Base-by-base conservation (phyloP, 805 yeast genomes). In the Candida silvicultrix region DNA sequence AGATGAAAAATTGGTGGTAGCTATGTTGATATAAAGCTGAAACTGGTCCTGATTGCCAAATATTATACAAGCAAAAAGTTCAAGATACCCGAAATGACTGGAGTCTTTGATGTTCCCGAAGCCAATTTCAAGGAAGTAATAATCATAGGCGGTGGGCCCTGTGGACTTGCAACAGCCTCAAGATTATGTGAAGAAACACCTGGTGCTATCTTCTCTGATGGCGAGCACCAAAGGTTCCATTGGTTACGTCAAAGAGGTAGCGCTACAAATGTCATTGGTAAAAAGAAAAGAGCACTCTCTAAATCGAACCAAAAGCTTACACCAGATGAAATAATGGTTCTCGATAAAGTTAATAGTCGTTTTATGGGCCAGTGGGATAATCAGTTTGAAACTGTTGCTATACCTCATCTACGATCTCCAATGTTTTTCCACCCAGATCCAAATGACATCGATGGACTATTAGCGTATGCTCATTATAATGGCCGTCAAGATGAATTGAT, bases 371-470 rank as follows among this genome's bases (percentile, higher is more conserved):
- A 69, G 49, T 73, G 76, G 77, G 64, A 69, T 47, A 63, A 60
- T 37, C 76, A 72, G 48, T 71, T 73, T 54, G 61, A 54, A 2
- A 52, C 67, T 2, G 70, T 75, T 51, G 65, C 64, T 42, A 73
- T 72, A 28, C 75, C 75, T 1, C 61, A 56, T 45, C 57, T 73
- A 11, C 54, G 77, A 20, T 68, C 73, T 5, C 77, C 77, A 4
- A 73, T 73, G 77, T 71, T 72, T 46, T 73, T 73, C 51, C 77
- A 72, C 45, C 68, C 69, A 0, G 77, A 73, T 46, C 75, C 77
- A 0, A 64, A 58, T 3, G 70, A 69, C 50, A 56, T 71, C 10
- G 77, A 72, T 51, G 74, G 71, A 0, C 50, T 73, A 61, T 64
- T 66, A n/a, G 65, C 68, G 8, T 72, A 55, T 56, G 72, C 77